Base-by-base conservation (phyloP, 805 yeast genomes). In the Brettanomyces nanus region DNA sequence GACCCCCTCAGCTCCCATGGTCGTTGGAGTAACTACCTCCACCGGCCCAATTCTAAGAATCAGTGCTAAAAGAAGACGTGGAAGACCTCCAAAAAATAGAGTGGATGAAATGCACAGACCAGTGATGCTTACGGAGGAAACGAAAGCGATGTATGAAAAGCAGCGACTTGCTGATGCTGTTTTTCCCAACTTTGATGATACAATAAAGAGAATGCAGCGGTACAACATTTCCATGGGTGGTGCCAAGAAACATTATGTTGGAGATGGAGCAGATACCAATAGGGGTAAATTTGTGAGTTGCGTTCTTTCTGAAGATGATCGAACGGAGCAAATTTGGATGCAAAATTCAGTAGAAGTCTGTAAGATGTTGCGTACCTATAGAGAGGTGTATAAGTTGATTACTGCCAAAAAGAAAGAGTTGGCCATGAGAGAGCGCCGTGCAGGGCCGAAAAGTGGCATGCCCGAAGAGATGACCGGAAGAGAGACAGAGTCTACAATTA, bases 311-410 rank as follows among this genome's bases (percentile, higher is more conserved):
- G 26, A 23, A 11, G 26, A 23, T 23, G 26, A 23, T 23, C 7
- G 25, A 18, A 14, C n/a, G 21, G 36, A 41, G 11, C n/a, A 35
- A 22, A 18, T 30, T 7, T 41, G 33, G 27, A 15, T 37, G 11
- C 5, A 28, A 7, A 17, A 30, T 35, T 38, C 44, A 7, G 27
- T 32, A 11, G 37, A 31, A 4, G 15, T 41, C 7, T 41, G 44
- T 19, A 14, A 20, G 31, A 31, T 31, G 31, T 27, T 41, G n/a
- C 33, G 30, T 27, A 25, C 21, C 6, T 41, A 41, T 27, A 27
- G 44, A 28, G 41, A 37, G 25, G 18, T 38, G 6, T 41, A 41
- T 29, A 29, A 30, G 10, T 19, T 25, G 18, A 19, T 41, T 7
- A 5, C 29, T 5, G n/a, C 32, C 5, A 41, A 34, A 30, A 26